Base-by-base conservation (phyloP, 1,139 yeast species). In the Entelexis paramagnoliae region DNA sequence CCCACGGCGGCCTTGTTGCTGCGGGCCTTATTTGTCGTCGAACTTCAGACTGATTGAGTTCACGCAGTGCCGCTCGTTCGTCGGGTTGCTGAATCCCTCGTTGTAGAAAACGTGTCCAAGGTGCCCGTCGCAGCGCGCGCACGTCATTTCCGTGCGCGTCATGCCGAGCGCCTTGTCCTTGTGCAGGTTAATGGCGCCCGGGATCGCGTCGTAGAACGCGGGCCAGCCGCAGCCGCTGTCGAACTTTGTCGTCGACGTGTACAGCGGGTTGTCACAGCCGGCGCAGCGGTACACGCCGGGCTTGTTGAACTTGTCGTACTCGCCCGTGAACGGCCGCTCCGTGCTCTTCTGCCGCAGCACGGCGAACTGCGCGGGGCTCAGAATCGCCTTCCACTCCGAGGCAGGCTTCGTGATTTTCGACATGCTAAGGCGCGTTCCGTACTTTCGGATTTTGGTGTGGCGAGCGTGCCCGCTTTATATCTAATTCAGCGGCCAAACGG, bases 221-320 rank as follows among this genome's bases (percentile, higher is more conserved):
- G 98, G 98, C 98, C 98, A 91, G 2, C 98, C 98, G 67, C 98
- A 91, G 51, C 87, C 88, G 20, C 95, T 78, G 54, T 82, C 80
- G 62, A 93, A 91, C 68, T 91, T 91, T 14, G 96, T 77, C 44
- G 75, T 72, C 34, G 95, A 81, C 57, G 76, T 75, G 67, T 91
- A 91, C 39, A 91, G 70, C 9, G 96, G 95, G 46, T 76, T 72
- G 48, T 73, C 75, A 66, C 98, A 91, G 11, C 82, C 97, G 0
- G 83, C 96, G 69, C 99, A 91, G 52, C 72, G 72, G 65, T 87
- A 91, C 5, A 76, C 71, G 0, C 96, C 97, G 2, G 68, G 63
- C 65, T 57, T 75, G 71, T 52, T 74, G 66, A 64, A 74, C 58
- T 67, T 75, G 67, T 72, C 68, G 63, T 83, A 85, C 61, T 81